Evolutionary conservation across 768 basidiomycete species (phyloP), one percentile per base, ranked within the genome.

Genomic region (Termitomyces sp.): DNA sequence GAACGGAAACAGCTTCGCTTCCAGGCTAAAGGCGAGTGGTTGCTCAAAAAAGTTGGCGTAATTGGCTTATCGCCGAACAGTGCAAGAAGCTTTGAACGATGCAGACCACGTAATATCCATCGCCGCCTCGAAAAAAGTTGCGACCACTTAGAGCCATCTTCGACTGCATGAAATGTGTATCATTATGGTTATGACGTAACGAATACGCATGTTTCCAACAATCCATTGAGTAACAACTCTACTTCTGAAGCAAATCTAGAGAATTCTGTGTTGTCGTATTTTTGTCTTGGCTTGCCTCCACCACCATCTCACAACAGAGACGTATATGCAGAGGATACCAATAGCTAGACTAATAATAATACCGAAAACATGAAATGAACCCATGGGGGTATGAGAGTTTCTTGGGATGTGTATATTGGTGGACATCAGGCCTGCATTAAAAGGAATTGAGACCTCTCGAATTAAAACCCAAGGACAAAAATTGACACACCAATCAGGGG

Each of bases 341-440:
- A 79, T 62, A 6, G 78, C 73, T 10, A 81, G 58, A 8, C 77
- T 72, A 47, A 90, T 64, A 30, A 89, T 74, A 26, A 83, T 70
- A 10, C 73, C 81, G 66, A 93, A 93, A 23, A 77, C 75, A 67
- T 79, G 76, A 69, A 74, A 81, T 14, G 75, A 75, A 14, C 75
- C 73, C 16, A 61, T 69, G 0, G 70, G 67, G 4, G 68, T 64
- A 60, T 67, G 63, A 4, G 54, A 36, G 68, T 91, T 89, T n/a
- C 68, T 69, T 0, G 92, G 93, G 3, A 91, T 63, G 5, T 62
- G 69, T 46, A 87, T 64, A 67, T 97, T 96, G 69, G 86, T 73
- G 3, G 89, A 88, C 67, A 84, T 82, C 14, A 82, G 26, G 47
- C 89, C 93, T 92, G 68, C 10, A 56, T 30, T 7, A 2, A 20